phyloP scores from a whole-genome alignment of 2,329 filamentous ascomycete genomes.

The Ophiosphaerella herpotricha region DNA sequence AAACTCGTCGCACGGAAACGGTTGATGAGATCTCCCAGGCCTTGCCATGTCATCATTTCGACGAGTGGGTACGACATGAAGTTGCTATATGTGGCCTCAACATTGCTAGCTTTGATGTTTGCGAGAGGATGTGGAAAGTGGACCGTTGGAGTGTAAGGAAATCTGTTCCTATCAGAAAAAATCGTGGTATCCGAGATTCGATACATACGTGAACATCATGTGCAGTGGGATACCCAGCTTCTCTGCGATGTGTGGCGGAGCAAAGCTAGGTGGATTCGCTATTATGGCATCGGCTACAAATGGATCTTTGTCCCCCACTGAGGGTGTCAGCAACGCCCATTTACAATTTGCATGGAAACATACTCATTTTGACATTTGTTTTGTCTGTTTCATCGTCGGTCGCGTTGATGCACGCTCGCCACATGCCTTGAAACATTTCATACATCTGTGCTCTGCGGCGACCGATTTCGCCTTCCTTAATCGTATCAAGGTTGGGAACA shows the following conservation, averaged over 20 bases:
- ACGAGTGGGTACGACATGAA: conserved; percentile 81
- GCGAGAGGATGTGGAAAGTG: conserved; percentile 78
- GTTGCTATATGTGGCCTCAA: conserved; percentile 75
- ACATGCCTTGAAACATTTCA: conserved; percentile 83
- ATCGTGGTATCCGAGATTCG: conserved; percentile 19
- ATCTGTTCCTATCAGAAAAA: conserved; percentile 43
- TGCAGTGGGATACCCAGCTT: conserved; percentile 75
- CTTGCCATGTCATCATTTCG: conserved; percentile 72
- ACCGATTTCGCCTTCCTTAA: conserved; percentile 74
- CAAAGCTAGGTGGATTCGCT: conserved; percentile 78
- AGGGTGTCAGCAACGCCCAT: conserved; percentile 8
- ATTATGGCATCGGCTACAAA: conserved; percentile 86
- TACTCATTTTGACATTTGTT: conserved; percentile 63
- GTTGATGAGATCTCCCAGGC: conserved; percentile 76
- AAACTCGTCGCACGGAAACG: conserved; percentile 71
- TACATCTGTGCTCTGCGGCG: conserved; percentile 71
- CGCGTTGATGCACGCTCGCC: conserved; percentile 75
- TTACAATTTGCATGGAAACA: conserved; percentile 4
- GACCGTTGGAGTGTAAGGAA: conserved; percentile 76
- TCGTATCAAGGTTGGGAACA: conserved; percentile 73
- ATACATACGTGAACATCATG: conserved; percentile 83
- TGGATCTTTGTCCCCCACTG: conserved; percentile 64
- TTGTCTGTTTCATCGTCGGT: conserved; percentile 70
- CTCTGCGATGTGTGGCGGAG: conserved; percentile 75
- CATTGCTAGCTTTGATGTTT: conserved; percentile 73